Conservation (phyloP, 257 asterid species). For the Fraxinus americana region DNA sequence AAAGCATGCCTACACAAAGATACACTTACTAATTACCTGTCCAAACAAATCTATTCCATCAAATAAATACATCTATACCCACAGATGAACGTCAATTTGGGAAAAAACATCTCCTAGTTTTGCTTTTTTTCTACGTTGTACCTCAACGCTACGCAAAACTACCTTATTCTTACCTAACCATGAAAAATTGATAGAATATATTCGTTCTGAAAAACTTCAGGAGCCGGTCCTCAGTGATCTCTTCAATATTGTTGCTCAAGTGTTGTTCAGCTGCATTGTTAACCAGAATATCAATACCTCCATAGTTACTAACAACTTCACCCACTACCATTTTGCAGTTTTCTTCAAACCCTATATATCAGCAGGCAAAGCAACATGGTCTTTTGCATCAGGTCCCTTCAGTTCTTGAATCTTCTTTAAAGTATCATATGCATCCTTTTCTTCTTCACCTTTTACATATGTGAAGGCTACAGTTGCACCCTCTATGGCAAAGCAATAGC, state of each 20-base stretch:
- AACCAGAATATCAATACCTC: conserved; percentile 51
- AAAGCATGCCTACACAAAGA: conserved; percentile 28
- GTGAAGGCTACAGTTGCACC: conserved; percentile 67
- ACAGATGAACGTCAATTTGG: background rate
- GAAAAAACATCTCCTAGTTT: no score
- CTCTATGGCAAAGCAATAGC: conserved; percentile 48
- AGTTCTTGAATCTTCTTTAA: conserved; percentile 36
- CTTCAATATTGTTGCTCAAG: conserved; percentile 37
- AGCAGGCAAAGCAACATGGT: conserved; percentile 46
- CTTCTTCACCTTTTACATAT: conserved; percentile 43
- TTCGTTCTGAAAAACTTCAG: conserved; percentile 54
- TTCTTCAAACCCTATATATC: conserved; percentile 56
- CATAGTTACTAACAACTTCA: conserved; percentile 39
- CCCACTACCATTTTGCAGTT: conserved; percentile 54
- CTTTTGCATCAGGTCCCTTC: conserved; percentile 41
- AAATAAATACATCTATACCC: background rate
- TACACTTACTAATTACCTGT: background rate
- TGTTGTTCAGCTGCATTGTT: conserved; percentile 60
- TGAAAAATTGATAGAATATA: conserved; percentile 42
- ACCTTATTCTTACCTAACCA: conserved; percentile 35
- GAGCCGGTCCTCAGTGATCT: conserved; percentile 46
- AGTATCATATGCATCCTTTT: conserved; percentile 53
- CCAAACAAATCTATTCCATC: background rate
- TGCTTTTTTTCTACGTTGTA: no score
- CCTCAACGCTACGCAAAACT: background rate